Percentiles rank a stretch among this genome's conserved stretches.
Conservation (phyloP, 305 asterid species). For the Ilex paraguariensis region DNA sequence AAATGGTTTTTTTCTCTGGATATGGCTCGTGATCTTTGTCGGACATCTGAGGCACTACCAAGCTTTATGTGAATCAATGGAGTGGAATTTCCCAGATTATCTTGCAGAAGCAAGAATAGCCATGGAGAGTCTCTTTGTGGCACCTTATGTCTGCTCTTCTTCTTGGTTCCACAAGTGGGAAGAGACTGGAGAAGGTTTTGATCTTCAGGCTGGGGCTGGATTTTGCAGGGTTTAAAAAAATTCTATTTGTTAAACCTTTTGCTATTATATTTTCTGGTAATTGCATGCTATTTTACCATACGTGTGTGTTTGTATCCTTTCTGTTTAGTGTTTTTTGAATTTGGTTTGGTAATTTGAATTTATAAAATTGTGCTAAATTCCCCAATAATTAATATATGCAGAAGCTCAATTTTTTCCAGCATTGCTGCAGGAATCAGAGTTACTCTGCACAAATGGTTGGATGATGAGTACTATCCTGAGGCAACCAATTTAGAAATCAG, state of each 20-base stretch:
- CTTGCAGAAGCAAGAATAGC: conserved; percentile 70
- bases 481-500: conserved; percentile 71
- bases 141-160: conserved; percentile 45
- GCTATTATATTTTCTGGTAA: too few species aligned
- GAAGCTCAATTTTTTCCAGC: conserved; percentile 3
- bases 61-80: conserved; percentile 56
- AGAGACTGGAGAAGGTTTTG: conserved; percentile 14
- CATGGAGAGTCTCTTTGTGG: conserved; percentile 53
- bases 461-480: conserved; percentile 94
- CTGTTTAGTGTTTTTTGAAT: too few species aligned
- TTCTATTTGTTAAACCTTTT: too few species aligned
- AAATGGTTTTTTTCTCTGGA: background rate
- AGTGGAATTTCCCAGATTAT: conserved; percentile 48
- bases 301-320: too few species aligned
- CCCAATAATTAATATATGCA: too few species aligned
- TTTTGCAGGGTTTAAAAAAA: conserved; percentile 16
- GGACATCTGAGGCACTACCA: conserved; percentile 37
- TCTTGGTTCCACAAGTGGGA: conserved; percentile 49
- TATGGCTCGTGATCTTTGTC: conserved; percentile 42
- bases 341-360: too few species aligned
- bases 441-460: conserved; percentile 82
- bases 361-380: too few species aligned
- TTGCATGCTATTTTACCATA: too few species aligned
- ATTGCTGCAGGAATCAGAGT: conserved; percentile 60
- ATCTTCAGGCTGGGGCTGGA: background rate